Conservation (phyloP, 1,139 yeast species). For the Saccharomyces hybrid region DNA sequence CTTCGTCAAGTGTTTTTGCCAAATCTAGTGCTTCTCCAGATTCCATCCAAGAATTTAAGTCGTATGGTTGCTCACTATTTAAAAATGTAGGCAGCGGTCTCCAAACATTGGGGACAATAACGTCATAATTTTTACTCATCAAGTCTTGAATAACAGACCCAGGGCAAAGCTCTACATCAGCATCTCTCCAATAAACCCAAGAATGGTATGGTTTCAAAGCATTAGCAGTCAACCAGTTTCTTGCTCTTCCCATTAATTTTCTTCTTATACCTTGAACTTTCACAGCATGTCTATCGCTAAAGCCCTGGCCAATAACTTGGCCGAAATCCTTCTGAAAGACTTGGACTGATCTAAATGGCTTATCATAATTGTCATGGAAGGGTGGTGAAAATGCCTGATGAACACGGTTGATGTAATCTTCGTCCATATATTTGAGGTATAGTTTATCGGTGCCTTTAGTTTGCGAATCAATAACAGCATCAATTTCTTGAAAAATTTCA, state of each 20-base stretch:
- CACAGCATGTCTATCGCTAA: constrained; percentile 81
- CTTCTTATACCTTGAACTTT: constrained; percentile 80
- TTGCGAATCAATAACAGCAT: constrained; percentile 46
- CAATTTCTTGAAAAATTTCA: constrained; percentile 44
- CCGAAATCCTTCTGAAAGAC: constrained; percentile 81
- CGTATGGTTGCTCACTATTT: constrained; percentile 85
- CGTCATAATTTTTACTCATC: constrained; percentile 58
- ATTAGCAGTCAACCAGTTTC: constrained; percentile 60
- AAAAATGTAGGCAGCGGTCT: constrained; percentile 86
- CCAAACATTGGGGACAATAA: constrained; percentile 82
- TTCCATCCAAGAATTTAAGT: constrained; percentile 86
- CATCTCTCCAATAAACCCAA: constrained; percentile 79
- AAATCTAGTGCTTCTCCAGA: constrained; percentile 73
- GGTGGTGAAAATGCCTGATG: constrained; percentile 54
- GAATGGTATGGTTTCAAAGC: constrained; percentile 62
- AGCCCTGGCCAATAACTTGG: constrained; percentile 78
- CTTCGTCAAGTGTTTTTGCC: constrained; percentile 72
- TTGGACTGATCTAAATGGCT: constrained; percentile 69
- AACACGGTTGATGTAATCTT: constrained; percentile 51
- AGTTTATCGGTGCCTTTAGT: constrained; percentile 54
- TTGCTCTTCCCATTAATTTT: constrained; percentile 64
- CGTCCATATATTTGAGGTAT: constrained; percentile 62
- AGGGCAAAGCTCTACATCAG: constrained; percentile 60
- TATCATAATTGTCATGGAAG: constrained; percentile 52
- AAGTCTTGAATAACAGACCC: constrained; percentile 53